A percentile compares a stretch with the other conserved stretches of the same genome.
These are phyloP conservation scores for Hypomyces rosellus DNA, from an alignment of 2,329 filamentous ascomycete genomes.

Conservation along the genomic window DNA sequence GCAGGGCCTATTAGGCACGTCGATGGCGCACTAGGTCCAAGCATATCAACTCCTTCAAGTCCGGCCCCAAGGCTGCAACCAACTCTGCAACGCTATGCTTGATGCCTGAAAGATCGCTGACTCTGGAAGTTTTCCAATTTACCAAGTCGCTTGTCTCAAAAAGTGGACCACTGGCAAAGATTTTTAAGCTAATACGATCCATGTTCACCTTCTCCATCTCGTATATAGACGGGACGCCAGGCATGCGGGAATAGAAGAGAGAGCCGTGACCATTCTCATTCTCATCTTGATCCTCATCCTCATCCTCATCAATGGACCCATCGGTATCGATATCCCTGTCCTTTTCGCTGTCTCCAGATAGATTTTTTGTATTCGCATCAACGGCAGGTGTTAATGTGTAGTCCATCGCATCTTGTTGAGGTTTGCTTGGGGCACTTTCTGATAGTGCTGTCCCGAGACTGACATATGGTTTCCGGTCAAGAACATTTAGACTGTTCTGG, in stretches of 20 bases:
- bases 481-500: conserved; percentile 39
- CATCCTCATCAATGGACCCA: conserved; percentile 15
- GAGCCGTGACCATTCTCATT: conserved; percentile 16
- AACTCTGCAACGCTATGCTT: conserved; percentile 62
- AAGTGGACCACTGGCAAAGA: conserved; percentile 32
- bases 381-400: not conserved
- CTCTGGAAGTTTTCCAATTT: conserved; percentile 49
- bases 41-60: conserved; percentile 50
- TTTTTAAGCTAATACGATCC: conserved; percentile 50
- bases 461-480: conserved; percentile 52
- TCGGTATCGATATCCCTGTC: conserved; percentile 2
- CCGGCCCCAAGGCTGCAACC: conserved; percentile 57
- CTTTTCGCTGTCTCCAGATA: not conserved
- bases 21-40: conserved; percentile 44
- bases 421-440: conserved; percentile 2
- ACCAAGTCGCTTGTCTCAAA: conserved; percentile 47
- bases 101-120: conserved; percentile 44
- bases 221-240: conserved; percentile 53
- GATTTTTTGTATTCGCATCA: not conserved
- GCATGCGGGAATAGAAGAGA: conserved; percentile 58
- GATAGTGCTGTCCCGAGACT: conserved; percentile 31
- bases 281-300: conserved; percentile 14
- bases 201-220: conserved; percentile 52
- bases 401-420: not conserved
- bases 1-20: not conserved